Base-by-base conservation (phyloP, 345 rosid species). In the Populus davidiana region DNA sequence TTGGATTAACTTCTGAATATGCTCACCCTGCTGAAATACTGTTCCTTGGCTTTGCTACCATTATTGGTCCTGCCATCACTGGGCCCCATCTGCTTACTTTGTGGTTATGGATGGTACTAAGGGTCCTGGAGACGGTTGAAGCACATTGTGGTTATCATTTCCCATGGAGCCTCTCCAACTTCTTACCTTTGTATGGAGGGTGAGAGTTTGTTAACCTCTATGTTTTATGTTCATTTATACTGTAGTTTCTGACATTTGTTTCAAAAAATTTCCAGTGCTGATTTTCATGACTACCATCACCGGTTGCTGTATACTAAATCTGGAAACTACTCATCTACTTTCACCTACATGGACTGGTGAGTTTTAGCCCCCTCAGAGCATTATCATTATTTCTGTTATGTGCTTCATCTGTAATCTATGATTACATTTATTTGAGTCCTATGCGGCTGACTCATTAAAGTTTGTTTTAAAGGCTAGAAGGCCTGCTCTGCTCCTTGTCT, bases 121-220 rank as follows among this genome's bases (percentile, higher is more conserved):
- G 99, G 85, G 97, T 96, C 70, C 82, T 96, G 72, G 99, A 93
- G 87, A 93, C 99, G 16, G 99, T 96, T 62, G 99, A 96, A 85
- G 98, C 97, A 79, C 99, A 96, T 78, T 93, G 97, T 82, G 99
- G 98, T 82, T 96, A 96, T 78, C 95, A 96, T 90, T 93, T 96
- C 81, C 98, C 97, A 14, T 96, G 99, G 98, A 93, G 99, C 82
- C 92, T 89, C 70, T 90, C 99, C 36, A 93, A 96, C 78, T 90
- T 96, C 81, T 65, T 96, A 59, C 98, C 97, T 79, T 76, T 96
- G n/a, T 96, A 96, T 69, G 99, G 97, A 73, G 99, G 99, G 99
- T 95, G 82, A 77, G 98, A 83, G 20, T 59, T 69, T 71, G 43
- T 12, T 56, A 11, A 36, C 12, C 59, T 41, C 11, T 29, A 29